Conservation (phyloP, 352 stramenopile species). For the Pythium myriotylum region DNA sequence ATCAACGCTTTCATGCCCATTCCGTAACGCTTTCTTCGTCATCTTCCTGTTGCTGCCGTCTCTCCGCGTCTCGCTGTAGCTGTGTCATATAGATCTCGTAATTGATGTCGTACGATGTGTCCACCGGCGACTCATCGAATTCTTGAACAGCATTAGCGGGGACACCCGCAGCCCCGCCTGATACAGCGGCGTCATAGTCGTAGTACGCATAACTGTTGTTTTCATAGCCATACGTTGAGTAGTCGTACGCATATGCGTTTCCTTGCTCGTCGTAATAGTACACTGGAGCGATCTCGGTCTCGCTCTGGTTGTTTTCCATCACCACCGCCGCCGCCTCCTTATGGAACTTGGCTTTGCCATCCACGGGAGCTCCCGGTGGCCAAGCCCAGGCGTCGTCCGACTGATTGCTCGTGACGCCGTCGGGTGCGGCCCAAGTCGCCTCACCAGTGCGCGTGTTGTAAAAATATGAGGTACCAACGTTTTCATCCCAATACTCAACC, state of each 20-base stretch:
- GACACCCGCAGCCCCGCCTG: not conserved
- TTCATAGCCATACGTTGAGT: slow-evolving; percentile 1
- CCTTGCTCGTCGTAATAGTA: slow-evolving; percentile 8
- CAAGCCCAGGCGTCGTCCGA: slow-evolving; percentile 8
- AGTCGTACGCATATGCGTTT: slow-evolving; percentile 19
- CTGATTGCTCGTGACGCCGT: slow-evolving; percentile 22
- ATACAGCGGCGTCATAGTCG: not conserved
- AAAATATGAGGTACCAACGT: slow-evolving; percentile 62
- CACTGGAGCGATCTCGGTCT: not conserved
- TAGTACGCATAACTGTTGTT: slow-evolving; percentile 7
- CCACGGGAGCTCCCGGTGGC: slow-evolving; percentile 22
- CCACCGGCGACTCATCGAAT: slow-evolving; percentile 34
- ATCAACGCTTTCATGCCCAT: too few species aligned
- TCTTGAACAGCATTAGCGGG: slow-evolving; percentile 2
- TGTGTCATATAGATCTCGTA: slow-evolving; percentile 77
- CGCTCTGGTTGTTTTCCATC: slow-evolving; percentile 7
- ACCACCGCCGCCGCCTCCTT: not conserved
- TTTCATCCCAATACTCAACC: slow-evolving; percentile 80
- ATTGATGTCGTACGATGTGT: slow-evolving; percentile 68
- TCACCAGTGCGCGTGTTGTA: slow-evolving; percentile 72
- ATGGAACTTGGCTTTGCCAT: slow-evolving; percentile 10
- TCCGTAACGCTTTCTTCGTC: not conserved
- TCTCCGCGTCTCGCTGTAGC: slow-evolving; percentile 32
- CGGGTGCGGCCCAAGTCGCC: slow-evolving; percentile 64
- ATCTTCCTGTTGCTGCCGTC: slow-evolving; percentile 35